Evolutionary conservation across 2,329 filamentous ascomycete species (phyloP), one percentile per base, ranked within the genome.

Genomic region (Pezicula radicicola): DNA sequence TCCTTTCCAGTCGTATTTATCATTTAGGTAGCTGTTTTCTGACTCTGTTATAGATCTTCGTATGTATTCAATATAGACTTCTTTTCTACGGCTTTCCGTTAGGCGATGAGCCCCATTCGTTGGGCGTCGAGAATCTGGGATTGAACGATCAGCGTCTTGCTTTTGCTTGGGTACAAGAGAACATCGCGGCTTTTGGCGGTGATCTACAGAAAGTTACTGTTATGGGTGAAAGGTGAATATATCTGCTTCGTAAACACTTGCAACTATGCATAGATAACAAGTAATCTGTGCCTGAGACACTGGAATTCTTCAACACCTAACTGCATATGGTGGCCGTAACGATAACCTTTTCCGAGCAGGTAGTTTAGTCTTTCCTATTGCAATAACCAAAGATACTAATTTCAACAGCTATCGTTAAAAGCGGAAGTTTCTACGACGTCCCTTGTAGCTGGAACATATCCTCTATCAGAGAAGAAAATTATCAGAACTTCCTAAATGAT

Each of bases 271-370:
- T 9, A 21, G 19, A 25, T 25, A 19, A 21, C 41, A 10, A 15
- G 3, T 25, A 25, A 25, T 25, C 35, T 75, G 71, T 4, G 75
- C 77, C 1, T 77, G 77, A 15, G 76, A 68, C 30, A 72, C 72
- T 48, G 75, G 72, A 4, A 72, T 83, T 3, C 75, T 75, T 6
- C 68, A 69, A 44, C 80, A 83, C 46, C 68, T 80, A 2, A 63
- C 77, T 8, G 76, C 78, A 4, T 81, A 81, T 56, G 74, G 73
- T 12, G 79, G 79, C 3, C 69, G 76, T 16, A 70, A 80, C 44
- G 76, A 81, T 49, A 68, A 69, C 1, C 70, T 82, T 0, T 81
- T 81, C 59, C 68, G 74, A 4, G 73, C 68, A 74, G 3, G 63
- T 75, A 12, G 74, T 3, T 3, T 21, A 21, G 3, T 21, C 5